These are phyloP conservation scores for Tolypocladium ovalisporum DNA, from an alignment of 2,329 filamentous ascomycete species.

Conservation along the genomic window DNA sequence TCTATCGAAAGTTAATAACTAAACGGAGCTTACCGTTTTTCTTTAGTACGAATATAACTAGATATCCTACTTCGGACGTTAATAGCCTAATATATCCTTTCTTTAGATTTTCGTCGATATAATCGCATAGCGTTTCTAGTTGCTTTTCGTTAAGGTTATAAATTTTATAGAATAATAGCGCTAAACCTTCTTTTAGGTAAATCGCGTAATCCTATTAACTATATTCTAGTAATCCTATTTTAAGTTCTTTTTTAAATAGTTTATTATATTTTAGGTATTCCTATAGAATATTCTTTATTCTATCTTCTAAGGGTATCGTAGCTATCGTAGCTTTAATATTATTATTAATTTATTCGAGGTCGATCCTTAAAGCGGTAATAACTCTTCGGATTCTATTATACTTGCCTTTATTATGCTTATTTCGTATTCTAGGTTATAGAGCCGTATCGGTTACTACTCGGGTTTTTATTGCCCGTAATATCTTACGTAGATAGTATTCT, in stretches of 20 bases:
- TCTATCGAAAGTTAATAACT: conserved; percentile 11
- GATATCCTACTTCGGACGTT: conserved; percentile 3
- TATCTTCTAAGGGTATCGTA: background rate
- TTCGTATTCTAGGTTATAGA: background rate
- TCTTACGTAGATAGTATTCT: background rate
- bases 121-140: background rate
- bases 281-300: background rate
- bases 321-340: background rate
- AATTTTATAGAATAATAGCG: background rate
- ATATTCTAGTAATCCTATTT: conserved; percentile 2
- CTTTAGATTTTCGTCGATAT: background rate
- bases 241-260: conserved; percentile 3
- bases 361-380: background rate
- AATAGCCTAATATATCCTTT: conserved; percentile 1
- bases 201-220: conserved; percentile 4
- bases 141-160: conserved; percentile 6
- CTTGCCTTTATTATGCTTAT: background rate
- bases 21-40: conserved; percentile 8
- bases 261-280: conserved; percentile 5
- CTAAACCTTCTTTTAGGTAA: background rate
- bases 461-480: background rate
- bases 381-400: background rate
- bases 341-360: background rate
- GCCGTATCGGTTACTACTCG: background rate
- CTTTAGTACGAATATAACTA: conserved; percentile 4